Percentiles rank a stretch among this genome's conserved stretches.
Conservation (phyloP, 2,329 filamentous ascomycete genomes). For the Pyricularia pennisetigena region DNA sequence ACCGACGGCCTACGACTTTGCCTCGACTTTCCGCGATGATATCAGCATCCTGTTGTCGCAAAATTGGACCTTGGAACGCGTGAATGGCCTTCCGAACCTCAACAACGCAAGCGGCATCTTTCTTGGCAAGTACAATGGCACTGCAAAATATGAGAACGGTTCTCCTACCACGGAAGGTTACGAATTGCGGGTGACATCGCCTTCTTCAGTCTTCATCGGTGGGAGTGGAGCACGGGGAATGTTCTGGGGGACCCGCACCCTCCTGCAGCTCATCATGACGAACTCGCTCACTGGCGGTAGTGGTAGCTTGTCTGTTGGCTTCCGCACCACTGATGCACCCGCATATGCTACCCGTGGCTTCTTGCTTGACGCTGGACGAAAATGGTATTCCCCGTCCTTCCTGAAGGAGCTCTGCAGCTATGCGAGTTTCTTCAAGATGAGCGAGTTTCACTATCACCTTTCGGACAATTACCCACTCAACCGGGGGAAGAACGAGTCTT, state of each 20-base stretch:
- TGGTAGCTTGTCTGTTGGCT: slow-evolving; percentile 19
- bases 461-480: slow-evolving; percentile 39
- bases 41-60: slow-evolving; percentile 16
- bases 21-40: slow-evolving; percentile 27
- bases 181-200: slow-evolving; percentile 26
- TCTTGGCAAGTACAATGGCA: slow-evolving; percentile 28
- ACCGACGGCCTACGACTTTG: slow-evolving; percentile 36
- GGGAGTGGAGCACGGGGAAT: slow-evolving; percentile 44
- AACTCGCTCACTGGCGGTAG: slow-evolving; percentile 23
- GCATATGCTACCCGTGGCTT: slow-evolving; percentile 39
- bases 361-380: slow-evolving; percentile 42
- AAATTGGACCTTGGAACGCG: not conserved
- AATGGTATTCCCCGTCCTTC: slow-evolving; percentile 45
- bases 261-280: slow-evolving; percentile 40
- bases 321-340: slow-evolving; percentile 31
- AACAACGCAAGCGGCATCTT: slow-evolving; percentile 22
- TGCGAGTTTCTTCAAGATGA: slow-evolving; percentile 52
- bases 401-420: slow-evolving; percentile 49
- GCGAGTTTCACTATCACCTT: slow-evolving; percentile 47
- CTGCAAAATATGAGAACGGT: slow-evolving; percentile 27
- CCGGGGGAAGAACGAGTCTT: slow-evolving; percentile 36
- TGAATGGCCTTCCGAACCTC: not conserved
- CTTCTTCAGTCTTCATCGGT: slow-evolving; percentile 30
- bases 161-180: slow-evolving; percentile 38
- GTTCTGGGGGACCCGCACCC: slow-evolving; percentile 48